Evolutionary conservation across 495 filamentous ascomycete genomes (phyloP).

Genomic region (Penicillium samsonianum): DNA sequence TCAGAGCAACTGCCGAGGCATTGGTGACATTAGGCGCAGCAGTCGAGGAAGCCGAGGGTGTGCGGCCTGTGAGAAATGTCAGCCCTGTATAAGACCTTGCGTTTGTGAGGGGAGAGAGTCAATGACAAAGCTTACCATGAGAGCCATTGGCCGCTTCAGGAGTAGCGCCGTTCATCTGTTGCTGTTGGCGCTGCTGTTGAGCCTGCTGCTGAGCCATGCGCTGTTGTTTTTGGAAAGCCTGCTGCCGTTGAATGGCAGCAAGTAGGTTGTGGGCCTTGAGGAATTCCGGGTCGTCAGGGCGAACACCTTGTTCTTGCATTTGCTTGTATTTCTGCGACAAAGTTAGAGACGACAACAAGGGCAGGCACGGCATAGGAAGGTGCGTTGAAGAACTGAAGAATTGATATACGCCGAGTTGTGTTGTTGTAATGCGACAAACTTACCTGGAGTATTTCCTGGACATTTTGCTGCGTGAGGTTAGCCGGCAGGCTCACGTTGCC

Average conservation of each 20-base stretch:
- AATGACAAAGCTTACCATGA: conserved; percentile 44
- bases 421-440: conserved; percentile 22
- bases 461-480: conserved; percentile 59
- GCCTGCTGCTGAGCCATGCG: conserved; percentile 49
- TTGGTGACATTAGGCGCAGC: conserved; percentile 28
- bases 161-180: conserved; percentile 48
- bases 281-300: conserved; percentile 76
- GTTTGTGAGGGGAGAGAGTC: neutral
- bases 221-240: conserved; percentile 47
- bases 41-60: conserved; percentile 50
- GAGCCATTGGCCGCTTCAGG: conserved; percentile 46
- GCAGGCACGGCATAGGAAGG: neutral
- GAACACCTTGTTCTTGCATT: conserved; percentile 75
- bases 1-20: conserved; percentile 25
- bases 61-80: conserved; percentile 30
- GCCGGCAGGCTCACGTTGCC: conserved; percentile 56
- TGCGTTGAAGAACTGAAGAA: neutral
- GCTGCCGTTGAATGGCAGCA: conserved; percentile 62
- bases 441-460: conserved; percentile 64
- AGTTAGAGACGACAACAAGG: conserved; percentile 26
- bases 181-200: conserved; percentile 44
- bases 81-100: conserved; percentile 4
- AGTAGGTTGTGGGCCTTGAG: conserved; percentile 71
- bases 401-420: neutral
- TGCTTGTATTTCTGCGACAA: conserved; percentile 70